Evolutionary conservation across 2,329 filamentous ascomycete species (phyloP).

Genomic region (Dryadomyces quercus-mongolicae): DNA sequence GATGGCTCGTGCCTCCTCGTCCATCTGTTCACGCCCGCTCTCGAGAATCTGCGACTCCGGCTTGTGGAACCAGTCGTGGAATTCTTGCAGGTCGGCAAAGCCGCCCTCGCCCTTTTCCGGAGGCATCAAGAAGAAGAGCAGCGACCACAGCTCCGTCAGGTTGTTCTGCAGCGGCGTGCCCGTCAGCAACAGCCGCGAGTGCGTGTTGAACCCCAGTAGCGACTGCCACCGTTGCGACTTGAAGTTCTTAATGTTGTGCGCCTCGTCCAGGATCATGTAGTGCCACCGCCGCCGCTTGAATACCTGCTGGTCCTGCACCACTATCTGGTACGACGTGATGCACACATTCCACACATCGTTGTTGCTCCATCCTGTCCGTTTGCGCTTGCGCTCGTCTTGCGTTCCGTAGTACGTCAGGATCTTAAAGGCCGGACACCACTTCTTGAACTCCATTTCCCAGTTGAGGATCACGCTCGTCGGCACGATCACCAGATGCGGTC

Average conservation of each 20-base stretch:
- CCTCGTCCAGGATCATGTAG: constrained; percentile 96
- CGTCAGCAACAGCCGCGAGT: constrained; percentile 74
- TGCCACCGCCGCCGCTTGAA: constrained; percentile 92
- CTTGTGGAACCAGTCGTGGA: constrained; percentile 90
- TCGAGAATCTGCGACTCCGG: constrained; percentile 94
- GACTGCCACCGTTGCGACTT: constrained; percentile 96
- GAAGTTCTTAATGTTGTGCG: constrained; percentile 99
- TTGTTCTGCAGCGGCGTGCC: constrained; percentile 97
- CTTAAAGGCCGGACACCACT: constrained; percentile 96
- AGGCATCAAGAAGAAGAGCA: constrained; percentile 93
- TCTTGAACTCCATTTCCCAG: constrained; percentile 99
- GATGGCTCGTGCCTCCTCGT: constrained; percentile 83
- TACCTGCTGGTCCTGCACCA: constrained; percentile 84
- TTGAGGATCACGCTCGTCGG: constrained; percentile 98
- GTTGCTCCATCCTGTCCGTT: constrained; percentile 86
- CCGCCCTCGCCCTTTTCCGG: constrained; percentile 77
- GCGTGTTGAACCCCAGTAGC: constrained; percentile 84
- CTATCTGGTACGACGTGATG: constrained; percentile 95
- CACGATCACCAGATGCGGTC: constrained; percentile 88
- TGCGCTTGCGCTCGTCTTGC: constrained; percentile 81
- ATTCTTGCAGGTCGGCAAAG: constrained; percentile 90
- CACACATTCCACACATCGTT: constrained; percentile 94
- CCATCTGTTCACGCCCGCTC: constrained; percentile 85
- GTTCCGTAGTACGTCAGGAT: constrained; percentile 95
- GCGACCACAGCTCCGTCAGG: constrained; percentile 89